Evolutionary conservation across 805 yeast species (phyloP), one percentile per base, ranked within the genome.

Genomic region (Yamadazyma akitaensis): DNA sequence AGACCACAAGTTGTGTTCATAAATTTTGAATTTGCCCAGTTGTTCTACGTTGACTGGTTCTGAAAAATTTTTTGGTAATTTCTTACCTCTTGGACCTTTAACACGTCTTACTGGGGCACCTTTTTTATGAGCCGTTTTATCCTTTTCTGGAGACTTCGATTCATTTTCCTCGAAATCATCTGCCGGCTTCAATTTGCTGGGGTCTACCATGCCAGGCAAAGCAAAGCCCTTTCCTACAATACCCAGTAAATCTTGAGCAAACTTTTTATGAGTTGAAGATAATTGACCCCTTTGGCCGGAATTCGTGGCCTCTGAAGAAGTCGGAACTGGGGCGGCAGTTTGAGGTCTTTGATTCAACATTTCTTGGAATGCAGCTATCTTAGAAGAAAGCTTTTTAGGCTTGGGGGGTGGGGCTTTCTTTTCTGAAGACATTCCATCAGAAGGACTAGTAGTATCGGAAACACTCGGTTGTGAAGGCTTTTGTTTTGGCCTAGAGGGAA

Each of bases 341-440:
- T 28, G 26, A 16, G 40, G 37, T 32, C 39, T 32, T 45, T 63
- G 67, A 41, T 77, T 78, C 45, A 86, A 70, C 85, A 84, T 80
- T 57, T 84, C 85, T 58, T 86, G 95, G 61, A 86, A 86, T 0
- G 90, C 90, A 1, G 91, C 90, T 49, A 86, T 86, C 51, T 76
- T 84, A 1, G 89, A 82, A 0, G 92, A 85, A 14, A 88, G 81
- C 55, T 86, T 86, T 56, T 85, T 85, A 2, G 92, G 92, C 19
- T 82, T 82, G 26, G 81, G 84, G 5, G 89, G 89, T 12, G 88
- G 72, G 2, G 41, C 42, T 24, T 42, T 46, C 18, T 14, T 38
- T 10, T 25, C 36, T 11, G 19, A 4, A 13, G 12, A 5, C 10
- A 30, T n/a, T 5, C 18, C 25, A 24, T 42, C 40, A 17, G 40